phyloP scores from a whole-genome alignment of 495 filamentous ascomycete species.

The Aspergillus nanangensis region DNA sequence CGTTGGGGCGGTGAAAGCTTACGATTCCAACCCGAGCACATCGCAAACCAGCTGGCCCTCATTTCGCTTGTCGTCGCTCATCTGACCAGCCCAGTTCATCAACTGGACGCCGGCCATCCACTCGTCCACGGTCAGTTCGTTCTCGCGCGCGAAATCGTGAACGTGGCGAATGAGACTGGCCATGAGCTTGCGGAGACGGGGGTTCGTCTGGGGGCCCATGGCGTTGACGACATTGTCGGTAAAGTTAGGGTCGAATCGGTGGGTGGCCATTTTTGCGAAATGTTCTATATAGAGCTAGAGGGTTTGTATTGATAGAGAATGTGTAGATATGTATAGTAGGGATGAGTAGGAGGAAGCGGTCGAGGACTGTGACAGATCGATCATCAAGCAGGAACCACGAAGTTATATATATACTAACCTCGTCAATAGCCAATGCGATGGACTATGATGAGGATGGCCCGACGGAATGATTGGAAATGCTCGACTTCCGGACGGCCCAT shows the following conservation, averaged over 20 bases:
- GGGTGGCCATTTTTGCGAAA: slow-evolving; percentile 26
- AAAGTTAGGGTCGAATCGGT: slow-evolving; percentile 55
- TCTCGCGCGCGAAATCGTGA: slow-evolving; percentile 46
- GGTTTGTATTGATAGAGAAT: neutral
- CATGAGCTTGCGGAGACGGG: slow-evolving; percentile 45
- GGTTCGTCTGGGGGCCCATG: slow-evolving; percentile 62
- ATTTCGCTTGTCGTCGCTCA: slow-evolving; percentile 67
- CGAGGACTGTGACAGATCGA: neutral
- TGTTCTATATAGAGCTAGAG: neutral
- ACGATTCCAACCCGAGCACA: slow-evolving; percentile 68
- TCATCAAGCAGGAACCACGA: neutral
- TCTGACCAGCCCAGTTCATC: slow-evolving; percentile 69
- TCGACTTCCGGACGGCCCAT: neutral
- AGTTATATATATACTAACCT: slow-evolving; percentile 4
- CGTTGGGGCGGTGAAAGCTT: slow-evolving; percentile 12
- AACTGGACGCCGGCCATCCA: slow-evolving; percentile 46
- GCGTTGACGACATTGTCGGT: slow-evolving; percentile 66
- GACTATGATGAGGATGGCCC: too few species aligned
- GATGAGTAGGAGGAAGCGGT: neutral
- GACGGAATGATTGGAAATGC: slow-evolving; percentile 9
- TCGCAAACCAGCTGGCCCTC: slow-evolving; percentile 71
- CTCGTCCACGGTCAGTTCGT: slow-evolving; percentile 43
- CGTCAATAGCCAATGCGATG: too few species aligned
- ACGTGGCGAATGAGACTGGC: slow-evolving; percentile 38
- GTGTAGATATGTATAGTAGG: neutral